phyloP scores from a whole-genome alignment of 2,329 filamentous ascomycete genomes.

The Nothophaeocryptopus gaeumannii region DNA sequence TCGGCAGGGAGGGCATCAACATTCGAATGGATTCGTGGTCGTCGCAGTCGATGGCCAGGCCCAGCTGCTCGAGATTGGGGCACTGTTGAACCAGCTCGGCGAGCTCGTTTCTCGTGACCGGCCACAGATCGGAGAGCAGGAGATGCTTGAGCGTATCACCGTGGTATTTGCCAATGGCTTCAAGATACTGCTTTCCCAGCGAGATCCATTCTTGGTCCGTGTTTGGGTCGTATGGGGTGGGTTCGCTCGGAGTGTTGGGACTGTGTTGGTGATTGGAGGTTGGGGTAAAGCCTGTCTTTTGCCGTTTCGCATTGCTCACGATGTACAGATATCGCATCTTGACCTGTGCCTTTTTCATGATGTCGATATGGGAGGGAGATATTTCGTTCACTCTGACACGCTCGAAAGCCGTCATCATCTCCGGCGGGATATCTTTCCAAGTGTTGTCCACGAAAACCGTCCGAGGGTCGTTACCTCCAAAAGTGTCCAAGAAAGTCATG shows the following conservation, averaged over 20 bases:
- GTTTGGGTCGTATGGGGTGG: conserved; percentile 9
- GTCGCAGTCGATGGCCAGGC: conserved; percentile 55
- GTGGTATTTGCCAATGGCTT: conserved; percentile 51
- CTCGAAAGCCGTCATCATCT: conserved; percentile 18
- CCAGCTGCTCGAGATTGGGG: conserved; percentile 59
- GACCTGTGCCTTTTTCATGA: conserved; percentile 32
- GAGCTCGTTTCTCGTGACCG: conserved; percentile 49
- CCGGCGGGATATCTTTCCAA: conserved; percentile 42
- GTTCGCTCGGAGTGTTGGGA: conserved; percentile 26
- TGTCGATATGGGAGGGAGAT: conserved; percentile 29
- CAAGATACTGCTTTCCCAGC: conserved; percentile 47
- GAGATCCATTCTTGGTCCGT: conserved; percentile 30
- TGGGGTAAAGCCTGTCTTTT: conserved; percentile 22
- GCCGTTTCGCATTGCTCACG: conserved; percentile 35
- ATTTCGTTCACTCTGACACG: conserved; percentile 28
- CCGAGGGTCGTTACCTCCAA: conserved; percentile 44
- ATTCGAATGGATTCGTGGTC: conserved; percentile 44
- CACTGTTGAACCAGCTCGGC: conserved; percentile 53
- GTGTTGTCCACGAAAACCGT: conserved; percentile 55
- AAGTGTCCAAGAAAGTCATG: conserved; percentile 54
- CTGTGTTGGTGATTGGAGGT: neutral
- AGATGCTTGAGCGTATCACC: conserved; percentile 54
- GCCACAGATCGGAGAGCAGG: conserved; percentile 56
- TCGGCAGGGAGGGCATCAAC: conserved; percentile 38
- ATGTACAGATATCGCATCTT: conserved; percentile 44